A percentile compares a stretch with the other conserved stretches of the same genome.
phyloP scores from a whole-genome alignment of 2,329 filamentous ascomycete species.

The Aspergillus luchuensis region DNA sequence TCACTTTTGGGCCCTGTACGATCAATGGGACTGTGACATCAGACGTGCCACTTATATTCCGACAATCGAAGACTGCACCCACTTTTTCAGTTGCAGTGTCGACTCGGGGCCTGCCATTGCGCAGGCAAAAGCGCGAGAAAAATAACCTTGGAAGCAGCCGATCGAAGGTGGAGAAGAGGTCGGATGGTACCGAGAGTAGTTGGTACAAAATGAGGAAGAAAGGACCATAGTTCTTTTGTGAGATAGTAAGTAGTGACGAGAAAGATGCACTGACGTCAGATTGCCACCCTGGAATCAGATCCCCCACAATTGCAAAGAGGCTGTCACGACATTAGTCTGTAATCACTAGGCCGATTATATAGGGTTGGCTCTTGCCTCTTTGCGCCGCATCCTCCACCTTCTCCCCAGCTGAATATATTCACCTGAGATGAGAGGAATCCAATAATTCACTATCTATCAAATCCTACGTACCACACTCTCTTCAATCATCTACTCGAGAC shows the following conservation, averaged over 20 bases:
- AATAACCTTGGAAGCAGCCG: too few relatives aligned
- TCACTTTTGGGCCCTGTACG: background rate
- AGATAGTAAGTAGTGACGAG: background rate
- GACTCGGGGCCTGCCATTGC: background rate
- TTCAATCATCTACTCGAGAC: background rate
- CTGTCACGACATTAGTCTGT: constrained; percentile 1
- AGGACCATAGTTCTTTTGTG: background rate
- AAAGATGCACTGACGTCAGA: constrained; percentile 4
- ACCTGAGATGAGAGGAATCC: too few relatives aligned
- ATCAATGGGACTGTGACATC: constrained; percentile 8
- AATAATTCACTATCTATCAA: background rate
- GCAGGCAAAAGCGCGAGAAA: background rate
- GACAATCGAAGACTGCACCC: background rate
- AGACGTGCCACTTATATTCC: background rate
- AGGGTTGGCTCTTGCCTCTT: background rate
- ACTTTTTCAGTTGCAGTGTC: background rate
- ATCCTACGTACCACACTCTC: background rate
- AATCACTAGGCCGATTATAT: background rate
- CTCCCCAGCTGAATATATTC: too few relatives aligned
- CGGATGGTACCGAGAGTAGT: background rate
- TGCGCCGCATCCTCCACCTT: background rate
- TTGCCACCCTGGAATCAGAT: constrained; percentile 10
- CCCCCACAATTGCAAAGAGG: constrained; percentile 7
- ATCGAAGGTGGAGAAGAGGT: background rate
- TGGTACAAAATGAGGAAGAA: background rate